Conservation (phyloP, 1,139 yeast species). For the Pichia norvegensis region DNA sequence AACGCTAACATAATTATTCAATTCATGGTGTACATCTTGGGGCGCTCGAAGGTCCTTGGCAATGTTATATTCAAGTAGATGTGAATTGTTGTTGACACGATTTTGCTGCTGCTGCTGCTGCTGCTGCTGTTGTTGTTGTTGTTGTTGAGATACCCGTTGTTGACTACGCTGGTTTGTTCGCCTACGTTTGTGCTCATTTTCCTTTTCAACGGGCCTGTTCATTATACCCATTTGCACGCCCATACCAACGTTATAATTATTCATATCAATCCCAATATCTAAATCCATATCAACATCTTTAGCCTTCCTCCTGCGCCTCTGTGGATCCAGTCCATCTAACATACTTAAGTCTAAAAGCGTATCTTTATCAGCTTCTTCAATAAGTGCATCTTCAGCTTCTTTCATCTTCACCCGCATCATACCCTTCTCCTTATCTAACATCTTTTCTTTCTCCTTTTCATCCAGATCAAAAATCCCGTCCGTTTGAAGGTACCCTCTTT, state of each 20-base stretch:
- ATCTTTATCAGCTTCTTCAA: not conserved
- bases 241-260: not conserved
- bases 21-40: not conserved
- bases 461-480: not conserved
- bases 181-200: not conserved
- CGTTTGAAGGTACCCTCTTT: conserved; percentile 6
- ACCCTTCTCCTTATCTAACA: not conserved
- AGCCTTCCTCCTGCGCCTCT: not conserved
- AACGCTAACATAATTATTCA: not conserved
- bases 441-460: not conserved
- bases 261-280: not conserved
- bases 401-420: not conserved
- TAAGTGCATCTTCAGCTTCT: not conserved
- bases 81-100: not conserved
- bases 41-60: not conserved
- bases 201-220: not conserved
- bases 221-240: not conserved
- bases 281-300: not conserved
- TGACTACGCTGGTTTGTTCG: not conserved
- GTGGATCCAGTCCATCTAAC: not conserved
- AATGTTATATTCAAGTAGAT: not conserved
- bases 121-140: not conserved
- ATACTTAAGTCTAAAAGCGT: not conserved
- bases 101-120: not conserved
- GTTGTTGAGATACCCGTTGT: not conserved